Conservation (phyloP, 2,329 filamentous ascomycete species). For the Endoconidiophora polonica region DNA sequence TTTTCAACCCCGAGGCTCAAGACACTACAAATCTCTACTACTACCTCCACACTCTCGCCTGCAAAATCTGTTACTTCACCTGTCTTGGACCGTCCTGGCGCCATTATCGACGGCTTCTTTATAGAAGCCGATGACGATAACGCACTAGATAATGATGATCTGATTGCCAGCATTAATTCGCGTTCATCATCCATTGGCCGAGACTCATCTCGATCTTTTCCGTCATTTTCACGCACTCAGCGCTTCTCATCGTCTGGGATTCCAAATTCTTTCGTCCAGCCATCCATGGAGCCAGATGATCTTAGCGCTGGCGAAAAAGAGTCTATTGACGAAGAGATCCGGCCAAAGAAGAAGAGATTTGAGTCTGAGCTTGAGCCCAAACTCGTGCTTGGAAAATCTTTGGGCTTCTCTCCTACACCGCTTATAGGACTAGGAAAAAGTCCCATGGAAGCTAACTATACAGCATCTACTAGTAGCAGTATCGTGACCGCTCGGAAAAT, state of each 20-base stretch:
- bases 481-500: too few relatives aligned
- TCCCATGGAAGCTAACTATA: too few relatives aligned
- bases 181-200: conserved; percentile 1
- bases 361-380: too few relatives aligned
- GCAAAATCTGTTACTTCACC: neutral
- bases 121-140: conserved; percentile 4
- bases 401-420: too few relatives aligned
- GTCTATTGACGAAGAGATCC: too few relatives aligned
- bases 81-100: neutral
- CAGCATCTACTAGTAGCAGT: too few relatives aligned
- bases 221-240: neutral
- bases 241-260: neutral
- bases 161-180: conserved; percentile 3
- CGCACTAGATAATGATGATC: neutral
- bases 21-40: neutral
- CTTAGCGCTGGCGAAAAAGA: neutral
- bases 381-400: too few relatives aligned
- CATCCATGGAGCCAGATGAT: neutral
- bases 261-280: conserved; percentile 1
- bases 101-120: neutral
- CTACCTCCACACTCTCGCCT: neutral
- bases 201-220: neutral
- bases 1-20: neutral
- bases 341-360: neutral
- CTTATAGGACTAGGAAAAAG: too few relatives aligned